Conservation (phyloP, 2,329 filamentous ascomycete species). For the Colletotrichum camelliae region DNA sequence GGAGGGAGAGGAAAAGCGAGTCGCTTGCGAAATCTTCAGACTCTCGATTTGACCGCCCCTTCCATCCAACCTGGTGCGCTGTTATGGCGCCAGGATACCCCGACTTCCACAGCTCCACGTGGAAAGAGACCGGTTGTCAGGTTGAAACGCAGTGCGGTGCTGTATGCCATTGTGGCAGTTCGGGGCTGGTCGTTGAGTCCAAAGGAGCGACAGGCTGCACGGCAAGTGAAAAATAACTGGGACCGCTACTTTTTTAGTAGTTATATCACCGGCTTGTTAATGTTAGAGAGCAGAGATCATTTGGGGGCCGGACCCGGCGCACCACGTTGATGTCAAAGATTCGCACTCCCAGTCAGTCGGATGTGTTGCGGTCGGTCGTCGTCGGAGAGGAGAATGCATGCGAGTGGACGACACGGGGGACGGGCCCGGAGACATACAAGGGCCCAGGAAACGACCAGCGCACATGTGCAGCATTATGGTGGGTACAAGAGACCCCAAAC, state of each 20-base stretch:
- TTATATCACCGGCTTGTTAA: not conserved
- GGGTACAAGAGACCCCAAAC: not conserved
- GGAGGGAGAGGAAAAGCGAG: not conserved
- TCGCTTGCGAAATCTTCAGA: not conserved
- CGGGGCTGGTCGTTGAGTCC: not conserved
- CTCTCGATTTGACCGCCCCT: not conserved
- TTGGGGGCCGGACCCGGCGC: not conserved
- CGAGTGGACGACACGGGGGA: not conserved
- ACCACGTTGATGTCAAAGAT: not conserved
- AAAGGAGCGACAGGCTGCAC: not conserved
- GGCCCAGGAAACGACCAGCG: not conserved
- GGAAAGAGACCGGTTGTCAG: not conserved
- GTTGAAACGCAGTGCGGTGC: not conserved
- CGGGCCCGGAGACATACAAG: not conserved
- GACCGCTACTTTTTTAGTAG: not conserved
- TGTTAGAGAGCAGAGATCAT: not conserved
- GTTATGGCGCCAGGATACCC: conserved; percentile 5
- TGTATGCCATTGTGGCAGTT: not conserved
- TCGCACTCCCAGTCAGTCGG: not conserved
- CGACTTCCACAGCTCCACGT: conserved; percentile 3
- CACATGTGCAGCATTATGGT: not conserved
- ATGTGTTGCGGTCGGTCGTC: not conserved
- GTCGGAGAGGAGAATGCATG: not conserved
- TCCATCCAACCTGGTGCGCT: not conserved
- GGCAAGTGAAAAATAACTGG: not conserved